Evolutionary conservation across 805 yeast genomes (phyloP).

Genomic region (Pichia occidentalis): DNA sequence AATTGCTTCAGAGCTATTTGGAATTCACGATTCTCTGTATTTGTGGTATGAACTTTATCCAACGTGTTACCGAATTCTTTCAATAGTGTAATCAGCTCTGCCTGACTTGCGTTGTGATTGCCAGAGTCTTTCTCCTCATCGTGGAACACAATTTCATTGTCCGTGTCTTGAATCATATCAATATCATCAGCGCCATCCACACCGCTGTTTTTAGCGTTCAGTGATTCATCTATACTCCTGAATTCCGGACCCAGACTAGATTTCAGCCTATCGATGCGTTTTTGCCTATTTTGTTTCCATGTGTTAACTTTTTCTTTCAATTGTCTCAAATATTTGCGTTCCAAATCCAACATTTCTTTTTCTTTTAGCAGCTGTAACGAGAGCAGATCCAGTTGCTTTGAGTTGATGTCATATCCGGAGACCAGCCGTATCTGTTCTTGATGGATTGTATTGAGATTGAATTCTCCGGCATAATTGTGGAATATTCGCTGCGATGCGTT

Average conservation of each 20-base stretch:
- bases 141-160: constrained; percentile 2
- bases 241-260: constrained; percentile 6
- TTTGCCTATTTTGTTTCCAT: constrained; percentile 15
- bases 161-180: constrained; percentile 4
- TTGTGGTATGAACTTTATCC: too few relatives aligned
- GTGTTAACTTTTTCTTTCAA: constrained; percentile 14
- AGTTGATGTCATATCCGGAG: constrained; percentile 23
- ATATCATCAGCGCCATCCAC: constrained; percentile 2
- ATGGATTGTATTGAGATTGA: constrained; percentile 23
- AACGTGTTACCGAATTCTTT: too few relatives aligned
- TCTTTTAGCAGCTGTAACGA: constrained; percentile 20
- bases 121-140: constrained; percentile 11
- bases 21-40: too few relatives aligned
- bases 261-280: constrained; percentile 12
- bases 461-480: constrained; percentile 14
- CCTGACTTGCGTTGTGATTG: background rate
- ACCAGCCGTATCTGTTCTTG: constrained; percentile 20
- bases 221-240: background rate
- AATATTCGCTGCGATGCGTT: background rate
- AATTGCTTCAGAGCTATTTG: too few relatives aligned
- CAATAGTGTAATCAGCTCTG: too few relatives aligned
- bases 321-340: constrained; percentile 18
- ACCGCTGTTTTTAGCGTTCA: constrained; percentile 4
- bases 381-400: constrained; percentile 24
- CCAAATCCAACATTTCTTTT: constrained; percentile 15